Percentiles rank a stretch among this genome's conserved stretches.
phyloP scores from a whole-genome alignment of 441 rosid species.

The Theobroma grandiflorum region DNA sequence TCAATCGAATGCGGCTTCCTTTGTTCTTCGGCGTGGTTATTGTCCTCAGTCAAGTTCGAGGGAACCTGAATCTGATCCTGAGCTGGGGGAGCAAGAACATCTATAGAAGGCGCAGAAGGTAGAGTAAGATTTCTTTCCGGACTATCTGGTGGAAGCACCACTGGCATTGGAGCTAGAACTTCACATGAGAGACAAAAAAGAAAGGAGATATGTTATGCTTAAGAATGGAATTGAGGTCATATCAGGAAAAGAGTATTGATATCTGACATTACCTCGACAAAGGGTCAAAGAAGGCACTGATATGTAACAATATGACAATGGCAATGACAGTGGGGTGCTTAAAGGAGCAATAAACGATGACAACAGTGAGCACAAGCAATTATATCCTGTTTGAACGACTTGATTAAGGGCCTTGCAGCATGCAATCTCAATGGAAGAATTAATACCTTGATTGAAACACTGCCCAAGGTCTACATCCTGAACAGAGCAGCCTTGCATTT shows the following conservation, averaged over 20 bases:
- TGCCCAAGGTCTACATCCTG: constrained; percentile 30
- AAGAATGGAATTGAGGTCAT: not conserved
- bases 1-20: constrained; percentile 24
- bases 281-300: constrained; percentile 41
- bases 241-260: not conserved
- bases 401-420: constrained; percentile 48
- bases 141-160: constrained; percentile 30
- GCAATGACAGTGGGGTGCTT: constrained; percentile 32
- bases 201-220: not conserved
- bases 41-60: not conserved
- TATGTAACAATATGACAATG: constrained; percentile 37
- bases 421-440: constrained; percentile 25
- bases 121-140: constrained; percentile 22
- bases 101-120: constrained; percentile 25
- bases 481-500: constrained; percentile 39
- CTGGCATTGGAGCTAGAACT: constrained; percentile 40
- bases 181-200: not conserved
- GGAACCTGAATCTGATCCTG: constrained; percentile 12
- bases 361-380: constrained; percentile 45
- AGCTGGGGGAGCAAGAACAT: constrained; percentile 18
- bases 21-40: not conserved
- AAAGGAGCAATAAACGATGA: constrained; percentile 31
- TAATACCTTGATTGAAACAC: constrained; percentile 36
- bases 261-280: constrained; percentile 37
- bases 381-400: constrained; percentile 34